phyloP scores from a whole-genome alignment of 768 basidiomycete genomes.

The Mycena chlorophos region DNA sequence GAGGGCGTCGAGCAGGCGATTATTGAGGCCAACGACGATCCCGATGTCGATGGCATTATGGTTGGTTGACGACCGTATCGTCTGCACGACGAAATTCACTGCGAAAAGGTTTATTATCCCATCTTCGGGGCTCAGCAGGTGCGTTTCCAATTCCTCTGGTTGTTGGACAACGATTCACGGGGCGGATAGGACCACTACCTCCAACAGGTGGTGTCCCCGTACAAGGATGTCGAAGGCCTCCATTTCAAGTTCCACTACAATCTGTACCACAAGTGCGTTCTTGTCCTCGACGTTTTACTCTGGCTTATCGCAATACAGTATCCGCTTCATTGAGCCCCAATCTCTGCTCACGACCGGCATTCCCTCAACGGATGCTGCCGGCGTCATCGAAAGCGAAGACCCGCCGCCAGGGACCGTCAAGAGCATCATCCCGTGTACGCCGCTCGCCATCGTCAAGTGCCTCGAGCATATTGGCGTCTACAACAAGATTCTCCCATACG shows the following conservation, averaged over 20 bases:
- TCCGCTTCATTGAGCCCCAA: constrained; percentile 85
- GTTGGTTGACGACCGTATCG: constrained; percentile 42
- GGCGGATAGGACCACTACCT: constrained; percentile 99
- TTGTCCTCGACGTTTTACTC: neutral
- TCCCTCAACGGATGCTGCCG: constrained; percentile 37
- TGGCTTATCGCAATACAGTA: constrained; percentile 49
- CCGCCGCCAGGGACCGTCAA: constrained; percentile 88
- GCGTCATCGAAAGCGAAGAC: constrained; percentile 49
- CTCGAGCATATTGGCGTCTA: constrained; percentile 91
- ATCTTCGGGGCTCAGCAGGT: constrained; percentile 91
- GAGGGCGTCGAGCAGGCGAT: constrained; percentile 96
- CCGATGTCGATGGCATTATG: constrained; percentile 89
- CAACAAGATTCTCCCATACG: constrained; percentile 88
- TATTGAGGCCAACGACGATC: constrained; percentile 91
- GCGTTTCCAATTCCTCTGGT: constrained; percentile 26
- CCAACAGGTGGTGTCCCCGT: constrained; percentile 94
- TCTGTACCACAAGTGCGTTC: constrained; percentile 82
- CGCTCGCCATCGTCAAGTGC: constrained; percentile 93
- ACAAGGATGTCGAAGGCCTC: constrained; percentile 97
- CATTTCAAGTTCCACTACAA: constrained; percentile 96
- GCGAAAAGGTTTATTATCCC: constrained; percentile 85
- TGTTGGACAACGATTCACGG: constrained; percentile 7
- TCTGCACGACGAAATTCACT: neutral
- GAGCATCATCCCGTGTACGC: constrained; percentile 96
- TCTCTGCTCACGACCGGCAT: constrained; percentile 57